Evolutionary conservation across 2,329 filamentous ascomycete genomes (phyloP).

Genomic region (Ophiostoma tasmaniense): DNA sequence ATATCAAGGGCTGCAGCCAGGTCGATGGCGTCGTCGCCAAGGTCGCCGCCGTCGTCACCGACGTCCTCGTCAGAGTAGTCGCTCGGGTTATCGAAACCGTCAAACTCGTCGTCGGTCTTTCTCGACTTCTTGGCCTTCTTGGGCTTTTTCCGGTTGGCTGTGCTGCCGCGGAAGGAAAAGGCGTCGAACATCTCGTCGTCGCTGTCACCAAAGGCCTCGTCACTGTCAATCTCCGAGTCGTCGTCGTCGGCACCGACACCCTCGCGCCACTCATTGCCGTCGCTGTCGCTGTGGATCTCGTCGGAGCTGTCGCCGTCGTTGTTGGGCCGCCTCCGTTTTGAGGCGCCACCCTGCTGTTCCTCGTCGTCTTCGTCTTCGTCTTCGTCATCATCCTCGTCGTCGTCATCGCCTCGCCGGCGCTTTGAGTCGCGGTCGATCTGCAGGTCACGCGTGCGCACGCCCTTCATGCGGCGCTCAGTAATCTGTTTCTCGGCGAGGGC

Average conservation of each 20-base stretch:
- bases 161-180: slow-evolving; percentile 50
- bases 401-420: slow-evolving; percentile 38
- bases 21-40: slow-evolving; percentile 52
- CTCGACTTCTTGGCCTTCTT: slow-evolving; percentile 32
- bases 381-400: slow-evolving; percentile 41
- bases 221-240: slow-evolving; percentile 57
- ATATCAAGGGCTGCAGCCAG: slow-evolving; percentile 50
- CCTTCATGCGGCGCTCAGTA: slow-evolving; percentile 29
- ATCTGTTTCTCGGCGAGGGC: slow-evolving; percentile 48
- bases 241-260: slow-evolving; percentile 54
- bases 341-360: slow-evolving; percentile 48
- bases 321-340: slow-evolving; percentile 34
- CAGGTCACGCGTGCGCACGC: slow-evolving; percentile 38
- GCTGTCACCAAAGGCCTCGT: slow-evolving; percentile 80
- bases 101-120: slow-evolving; percentile 41
- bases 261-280: slow-evolving; percentile 77
- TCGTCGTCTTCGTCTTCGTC: slow-evolving; percentile 56
- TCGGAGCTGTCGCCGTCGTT: slow-evolving; percentile 44
- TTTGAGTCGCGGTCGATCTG: slow-evolving; percentile 39
- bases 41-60: slow-evolving; percentile 44
- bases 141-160: slow-evolving; percentile 26
- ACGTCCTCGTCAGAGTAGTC: slow-evolving; percentile 25
- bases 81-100: slow-evolving; percentile 39
- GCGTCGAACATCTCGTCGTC: slow-evolving; percentile 79
- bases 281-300: slow-evolving; percentile 73